Evolutionary conservation across 2,329 filamentous ascomycete genomes (phyloP), one percentile per base, ranked within the genome.

Genomic region (Aspergillus latus): DNA sequence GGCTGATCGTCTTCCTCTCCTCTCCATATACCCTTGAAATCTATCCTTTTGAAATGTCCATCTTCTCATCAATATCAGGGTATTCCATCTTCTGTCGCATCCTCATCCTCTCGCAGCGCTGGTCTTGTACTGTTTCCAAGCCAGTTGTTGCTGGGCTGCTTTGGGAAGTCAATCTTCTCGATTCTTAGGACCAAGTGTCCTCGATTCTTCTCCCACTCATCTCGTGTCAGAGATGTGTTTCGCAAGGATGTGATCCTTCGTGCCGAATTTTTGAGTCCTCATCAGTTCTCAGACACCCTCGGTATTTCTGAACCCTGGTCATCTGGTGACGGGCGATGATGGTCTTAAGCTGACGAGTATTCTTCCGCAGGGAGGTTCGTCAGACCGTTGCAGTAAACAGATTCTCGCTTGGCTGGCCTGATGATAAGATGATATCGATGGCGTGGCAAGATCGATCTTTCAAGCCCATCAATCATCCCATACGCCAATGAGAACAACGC

Each of bases 241-340:
- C 13, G 26, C 39, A 39, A 36, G 54, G 49, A 44, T 21, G 21
- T 52, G 28, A 52, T 47, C 36, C 54, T 44, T 49, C 26, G 9
- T 11, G 36, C 30, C 54, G 48, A 52, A 48, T 42, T 51, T 43
- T 50, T 51, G 43, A 32, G 48, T 11, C 10, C 10, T n/a, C 28
- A 16, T 21, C 54, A 21, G 40, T 16, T 32, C 46, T 28, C 26
- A 39, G 26, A 43, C 43, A 5, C 21, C 15, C 26, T 26, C 2
- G 26, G 30, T 46, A 42, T 54, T n/a, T 45, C n/a, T 28, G 5
- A 8, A 21, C 21, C 21, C 21, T 21, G 21, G 21, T 8, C 16
- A n/a, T 28, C 13, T 30, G 42, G n/a, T 3, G 11, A 21, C 21
- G 21, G 21, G 21, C 21, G 21, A 21, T 28, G 29, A 37, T 28